Evolutionary conservation across 495 filamentous ascomycete species (phyloP).

Genomic region (Penicillium angulare): DNA sequence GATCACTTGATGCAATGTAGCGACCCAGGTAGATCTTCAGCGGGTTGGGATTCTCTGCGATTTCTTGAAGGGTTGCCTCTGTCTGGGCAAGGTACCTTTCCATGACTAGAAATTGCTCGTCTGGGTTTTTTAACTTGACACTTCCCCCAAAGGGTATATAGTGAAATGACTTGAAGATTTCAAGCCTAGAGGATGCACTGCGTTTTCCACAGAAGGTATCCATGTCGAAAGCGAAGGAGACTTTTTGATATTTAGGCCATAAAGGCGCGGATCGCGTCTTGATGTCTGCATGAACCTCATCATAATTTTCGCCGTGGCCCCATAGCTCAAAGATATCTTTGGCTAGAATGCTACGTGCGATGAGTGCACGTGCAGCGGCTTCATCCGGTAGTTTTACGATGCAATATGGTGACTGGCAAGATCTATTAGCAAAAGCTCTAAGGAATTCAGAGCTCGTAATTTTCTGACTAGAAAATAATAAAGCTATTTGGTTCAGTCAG

Average conservation of each 20-base stretch:
- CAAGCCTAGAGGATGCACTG: slow-evolving; percentile 52
- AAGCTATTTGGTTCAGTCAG: too few relatives aligned
- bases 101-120: slow-evolving; percentile 72
- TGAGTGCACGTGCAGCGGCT: slow-evolving; percentile 60
- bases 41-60: slow-evolving; percentile 45
- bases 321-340: slow-evolving; percentile 86
- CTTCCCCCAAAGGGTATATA: slow-evolving; percentile 76
- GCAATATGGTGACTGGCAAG: slow-evolving; percentile 78
- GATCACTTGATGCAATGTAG: slow-evolving; percentile 57
- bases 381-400: slow-evolving; percentile 67
- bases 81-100: slow-evolving; percentile 68
- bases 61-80: slow-evolving; percentile 11
- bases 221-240: slow-evolving; percentile 77
- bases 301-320: slow-evolving; percentile 68
- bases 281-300: slow-evolving; percentile 65
- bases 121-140: slow-evolving; percentile 68
- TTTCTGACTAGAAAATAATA: too few relatives aligned
- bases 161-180: slow-evolving; percentile 75
- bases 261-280: slow-evolving; percentile 52
- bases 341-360: slow-evolving; percentile 73
- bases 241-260: slow-evolving; percentile 61
- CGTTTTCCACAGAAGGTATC: slow-evolving; percentile 76
- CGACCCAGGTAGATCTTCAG: slow-evolving; percentile 69
- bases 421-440: slow-evolving; percentile 11
- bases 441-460: background rate